phyloP scores from a whole-genome alignment of 371 early-diverging fungal species.

The Syncephalis fuscata region DNA sequence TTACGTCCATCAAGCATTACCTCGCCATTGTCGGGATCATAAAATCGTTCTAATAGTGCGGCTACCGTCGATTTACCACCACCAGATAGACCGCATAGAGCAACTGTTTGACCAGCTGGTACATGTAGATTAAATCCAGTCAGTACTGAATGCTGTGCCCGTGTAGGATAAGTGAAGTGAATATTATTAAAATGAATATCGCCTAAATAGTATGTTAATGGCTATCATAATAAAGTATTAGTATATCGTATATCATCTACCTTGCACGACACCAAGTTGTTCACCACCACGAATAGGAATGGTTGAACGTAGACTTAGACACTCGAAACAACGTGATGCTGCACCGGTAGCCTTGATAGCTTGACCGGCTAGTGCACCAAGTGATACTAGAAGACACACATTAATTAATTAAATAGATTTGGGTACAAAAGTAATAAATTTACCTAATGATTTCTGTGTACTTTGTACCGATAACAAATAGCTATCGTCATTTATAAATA shows the following conservation, averaged over 20 bases:
- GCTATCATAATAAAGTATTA: neutral
- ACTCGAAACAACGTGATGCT: conserved; percentile 52
- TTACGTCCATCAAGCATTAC: conserved; percentile 38
- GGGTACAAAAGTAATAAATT: neutral
- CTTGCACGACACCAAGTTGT: conserved; percentile 12
- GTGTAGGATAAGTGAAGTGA: conserved; percentile 44
- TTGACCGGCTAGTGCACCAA: conserved; percentile 65
- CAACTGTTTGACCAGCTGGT: conserved; percentile 40
- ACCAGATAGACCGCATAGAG: conserved; percentile 50
- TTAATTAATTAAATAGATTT: neutral
- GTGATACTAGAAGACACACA: conserved; percentile 16
- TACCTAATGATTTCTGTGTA: conserved; percentile 52
- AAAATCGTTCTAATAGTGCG: conserved; percentile 42
- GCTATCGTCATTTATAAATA: conserved; percentile 1
- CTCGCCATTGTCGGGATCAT: conserved; percentile 34
- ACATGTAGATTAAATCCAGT: conserved; percentile 35
- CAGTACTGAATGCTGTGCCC: conserved; percentile 39
- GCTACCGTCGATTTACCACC: conserved; percentile 46
- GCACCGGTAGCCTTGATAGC: conserved; percentile 47
- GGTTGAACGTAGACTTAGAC: conserved; percentile 23
- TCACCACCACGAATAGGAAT: conserved; percentile 30
- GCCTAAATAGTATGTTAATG: conserved; percentile 5
- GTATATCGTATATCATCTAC: conserved; percentile 2
- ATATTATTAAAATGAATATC: conserved; percentile 46
- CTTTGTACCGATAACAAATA: conserved; percentile 64